These are phyloP conservation scores for Maudiozyma bulderi DNA, from an alignment of 805 yeast species.

Conservation along the genomic window DNA sequence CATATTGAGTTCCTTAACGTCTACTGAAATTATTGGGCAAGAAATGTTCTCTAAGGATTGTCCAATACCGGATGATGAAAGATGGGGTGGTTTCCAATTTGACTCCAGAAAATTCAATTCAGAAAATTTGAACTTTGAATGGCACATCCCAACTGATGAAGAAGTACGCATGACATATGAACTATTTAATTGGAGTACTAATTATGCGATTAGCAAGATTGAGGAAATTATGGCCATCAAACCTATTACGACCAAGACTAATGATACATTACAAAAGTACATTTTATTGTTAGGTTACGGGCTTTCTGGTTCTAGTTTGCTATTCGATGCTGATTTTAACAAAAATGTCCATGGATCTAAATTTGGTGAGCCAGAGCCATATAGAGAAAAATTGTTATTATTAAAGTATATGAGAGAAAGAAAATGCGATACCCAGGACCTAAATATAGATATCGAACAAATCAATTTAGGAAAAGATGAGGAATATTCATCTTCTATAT, in stretches of 20 bases:
- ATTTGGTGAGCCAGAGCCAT: slow-evolving; percentile 6
- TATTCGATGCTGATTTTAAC: slow-evolving; percentile 64
- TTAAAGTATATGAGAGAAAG: slow-evolving; percentile 31
- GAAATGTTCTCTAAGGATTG: slow-evolving; percentile 43
- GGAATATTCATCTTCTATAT: slow-evolving; percentile 9
- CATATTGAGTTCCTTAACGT: slow-evolving; percentile 51
- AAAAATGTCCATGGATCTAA: slow-evolving; percentile 15
- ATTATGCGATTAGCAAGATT: slow-evolving; percentile 36
- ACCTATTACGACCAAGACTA: slow-evolving; percentile 13
- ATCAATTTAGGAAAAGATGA: slow-evolving; percentile 23
- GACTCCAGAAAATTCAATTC: slow-evolving; percentile 39
- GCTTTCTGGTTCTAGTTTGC: slow-evolving; percentile 57
- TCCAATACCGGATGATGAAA: slow-evolving; percentile 30
- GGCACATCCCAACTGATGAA: slow-evolving; percentile 60
- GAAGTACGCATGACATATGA: slow-evolving; percentile 56
- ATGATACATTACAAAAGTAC: slow-evolving; percentile 47
- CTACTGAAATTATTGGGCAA: slow-evolving; percentile 48
- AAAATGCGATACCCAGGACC: slow-evolving; percentile 28
- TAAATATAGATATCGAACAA: slow-evolving; percentile 32
- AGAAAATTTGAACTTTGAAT: slow-evolving; percentile 46
- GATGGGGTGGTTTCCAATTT: slow-evolving; percentile 74
- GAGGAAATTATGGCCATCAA: slow-evolving; percentile 23
- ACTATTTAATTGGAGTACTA: slow-evolving; percentile 42
- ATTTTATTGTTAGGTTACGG: slow-evolving; percentile 50
- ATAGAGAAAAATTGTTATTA: slow-evolving; percentile 7